A percentile compares a stretch with the other conserved stretches of the same genome.
Conservation (phyloP, 306 rosid genomes). For the Corylus avellana region DNA sequence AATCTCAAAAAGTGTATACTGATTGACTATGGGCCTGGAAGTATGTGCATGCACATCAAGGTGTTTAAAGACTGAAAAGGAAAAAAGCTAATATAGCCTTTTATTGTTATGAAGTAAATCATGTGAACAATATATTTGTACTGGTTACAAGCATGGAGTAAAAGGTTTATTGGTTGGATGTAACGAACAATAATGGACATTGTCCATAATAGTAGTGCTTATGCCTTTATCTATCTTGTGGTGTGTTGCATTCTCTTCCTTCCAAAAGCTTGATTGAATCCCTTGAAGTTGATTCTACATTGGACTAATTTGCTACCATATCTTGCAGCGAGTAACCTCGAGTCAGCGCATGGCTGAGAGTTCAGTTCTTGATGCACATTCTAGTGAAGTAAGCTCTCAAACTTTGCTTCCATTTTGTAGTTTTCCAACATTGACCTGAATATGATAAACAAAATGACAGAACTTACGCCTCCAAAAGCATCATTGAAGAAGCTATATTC, state of each 20-base stretch:
- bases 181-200: slow-evolving; percentile 8
- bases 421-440: slow-evolving; percentile 13
- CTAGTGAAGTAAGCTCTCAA: slow-evolving; percentile 61
- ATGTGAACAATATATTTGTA: not conserved
- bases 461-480: not conserved
- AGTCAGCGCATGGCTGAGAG: slow-evolving; percentile 90
- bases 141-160: not conserved
- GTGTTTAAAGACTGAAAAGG: not conserved
- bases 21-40: not conserved
- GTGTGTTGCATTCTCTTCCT: not conserved
- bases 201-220: slow-evolving; percentile 20
- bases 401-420: slow-evolving; percentile 21
- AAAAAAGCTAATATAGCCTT: not conserved
- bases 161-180: slow-evolving; percentile 6
- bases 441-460: not conserved
- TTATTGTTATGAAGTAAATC: not conserved
- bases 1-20: not conserved
- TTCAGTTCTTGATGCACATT: slow-evolving; percentile 88
- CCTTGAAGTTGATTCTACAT: not conserved
- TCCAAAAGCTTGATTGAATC: not conserved
- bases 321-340: slow-evolving; percentile 90
- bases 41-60: not conserved
- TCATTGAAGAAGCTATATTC: not conserved
- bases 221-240: not conserved
- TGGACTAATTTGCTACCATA: slow-evolving; percentile 26